A percentile compares a stretch with the other conserved stretches of the same genome.
Evolutionary conservation across 2,329 filamentous ascomycete genomes (phyloP).

Genomic region (Alternaria sp.): DNA sequence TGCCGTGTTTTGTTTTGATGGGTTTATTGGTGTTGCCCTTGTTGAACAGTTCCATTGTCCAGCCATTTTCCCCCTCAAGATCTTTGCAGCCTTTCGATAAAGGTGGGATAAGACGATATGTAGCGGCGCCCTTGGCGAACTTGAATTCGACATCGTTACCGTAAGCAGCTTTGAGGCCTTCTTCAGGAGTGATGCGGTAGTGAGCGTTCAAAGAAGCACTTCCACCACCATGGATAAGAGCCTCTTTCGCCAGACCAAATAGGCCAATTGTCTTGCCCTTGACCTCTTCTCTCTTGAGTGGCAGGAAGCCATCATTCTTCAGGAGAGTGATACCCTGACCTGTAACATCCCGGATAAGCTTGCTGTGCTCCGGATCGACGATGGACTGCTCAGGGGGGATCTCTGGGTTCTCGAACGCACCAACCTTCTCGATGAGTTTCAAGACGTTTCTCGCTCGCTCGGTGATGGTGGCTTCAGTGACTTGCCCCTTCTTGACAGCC

Average conservation of each 20-base stretch:
- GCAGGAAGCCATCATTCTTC: conserved; percentile 74
- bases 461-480: conserved; percentile 50
- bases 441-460: conserved; percentile 50
- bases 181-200: conserved; percentile 40
- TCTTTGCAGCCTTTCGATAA: conserved; percentile 40
- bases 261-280: conserved; percentile 69
- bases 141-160: conserved; percentile 43
- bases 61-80: conserved; percentile 40
- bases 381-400: conserved; percentile 67
- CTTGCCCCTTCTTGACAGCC: conserved; percentile 58
- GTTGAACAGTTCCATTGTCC: conserved; percentile 44
- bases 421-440: conserved; percentile 73
- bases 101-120: conserved; percentile 47
- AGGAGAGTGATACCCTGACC: conserved; percentile 74
- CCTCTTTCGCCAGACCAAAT: conserved; percentile 70
- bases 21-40: conserved; percentile 35
- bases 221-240: conserved; percentile 47
- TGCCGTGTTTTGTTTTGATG: conserved; percentile 31
- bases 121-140: conserved; percentile 47
- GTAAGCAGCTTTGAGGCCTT: conserved; percentile 39
- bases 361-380: conserved; percentile 67
- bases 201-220: conserved; percentile 42
- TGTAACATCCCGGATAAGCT: conserved; percentile 70
- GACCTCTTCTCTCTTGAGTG: conserved; percentile 67
- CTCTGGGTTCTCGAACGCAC: conserved; percentile 67